A percentile compares a stretch with the other conserved stretches of the same genome.
Conservation (phyloP, 176 grass and related monocot genomes). For the Ampelocalamus luodianensis region DNA sequence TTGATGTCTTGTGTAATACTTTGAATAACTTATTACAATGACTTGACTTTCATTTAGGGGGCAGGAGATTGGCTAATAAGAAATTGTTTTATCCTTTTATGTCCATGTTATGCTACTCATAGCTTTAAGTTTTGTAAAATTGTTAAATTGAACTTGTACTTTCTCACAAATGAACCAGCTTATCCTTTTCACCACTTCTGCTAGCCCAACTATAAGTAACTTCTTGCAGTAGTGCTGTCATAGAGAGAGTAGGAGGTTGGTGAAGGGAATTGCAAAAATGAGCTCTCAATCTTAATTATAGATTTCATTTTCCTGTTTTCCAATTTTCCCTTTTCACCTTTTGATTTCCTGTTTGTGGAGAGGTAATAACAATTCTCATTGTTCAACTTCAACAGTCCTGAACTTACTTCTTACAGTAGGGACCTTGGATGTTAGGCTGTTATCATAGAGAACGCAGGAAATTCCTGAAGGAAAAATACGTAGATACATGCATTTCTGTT, state of each 20-base stretch:
- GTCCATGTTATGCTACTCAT: background rate
- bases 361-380: slow-evolving; percentile 1
- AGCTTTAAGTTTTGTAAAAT: background rate
- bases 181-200: slow-evolving; percentile 19
- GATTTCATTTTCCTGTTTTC: background rate
- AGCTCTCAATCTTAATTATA: background rate
- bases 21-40: slow-evolving; percentile 26
- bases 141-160: background rate
- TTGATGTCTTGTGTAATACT: slow-evolving; percentile 56
- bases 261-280: background rate
- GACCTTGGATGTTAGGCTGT: slow-evolving; percentile 1
- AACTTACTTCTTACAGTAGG: background rate
- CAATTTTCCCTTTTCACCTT: background rate
- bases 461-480: slow-evolving; percentile 5
- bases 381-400: slow-evolving; percentile 14
- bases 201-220: background rate
- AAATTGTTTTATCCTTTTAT: slow-evolving; percentile 2
- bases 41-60: slow-evolving; percentile 27
- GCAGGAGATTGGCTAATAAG: slow-evolving; percentile 25
- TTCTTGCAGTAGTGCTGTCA: slow-evolving; percentile 11
- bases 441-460: slow-evolving; percentile 4
- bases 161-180: slow-evolving; percentile 9
- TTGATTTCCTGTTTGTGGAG: background rate
- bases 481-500: slow-evolving; percentile 50
- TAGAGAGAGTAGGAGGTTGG: background rate